Conservation (phyloP, 177 flowering plant species). For the Tripterygium wilfordii region DNA sequence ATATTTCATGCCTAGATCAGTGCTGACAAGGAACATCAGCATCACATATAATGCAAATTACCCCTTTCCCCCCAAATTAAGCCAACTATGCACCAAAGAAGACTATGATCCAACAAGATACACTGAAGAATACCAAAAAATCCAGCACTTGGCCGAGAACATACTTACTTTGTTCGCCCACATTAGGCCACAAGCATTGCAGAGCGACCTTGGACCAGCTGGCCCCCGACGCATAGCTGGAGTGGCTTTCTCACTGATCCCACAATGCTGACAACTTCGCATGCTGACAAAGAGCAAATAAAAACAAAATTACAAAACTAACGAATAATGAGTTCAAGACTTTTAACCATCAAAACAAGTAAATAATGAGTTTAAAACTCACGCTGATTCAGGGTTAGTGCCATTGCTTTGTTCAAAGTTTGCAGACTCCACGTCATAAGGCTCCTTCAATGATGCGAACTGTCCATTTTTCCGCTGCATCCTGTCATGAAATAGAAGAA, state of each 20-base stretch:
- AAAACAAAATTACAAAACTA: not conserved
- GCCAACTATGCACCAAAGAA: no score
- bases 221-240: slow-evolving; percentile 70
- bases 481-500: slow-evolving; percentile 17
- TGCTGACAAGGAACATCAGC: no score
- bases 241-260: slow-evolving; percentile 42
- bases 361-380: slow-evolving; percentile 17
- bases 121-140: no score
- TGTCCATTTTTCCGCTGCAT: slow-evolving; percentile 58
- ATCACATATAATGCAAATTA: no score
- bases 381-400: slow-evolving; percentile 32
- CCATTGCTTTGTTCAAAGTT: slow-evolving; percentile 28
- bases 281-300: slow-evolving; percentile 10
- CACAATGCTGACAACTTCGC: slow-evolving; percentile 40
- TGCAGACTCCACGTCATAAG: slow-evolving; percentile 9
- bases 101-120: no score
- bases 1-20: no score
- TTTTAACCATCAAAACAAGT: not conserved
- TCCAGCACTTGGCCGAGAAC: no score
- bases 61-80: no score
- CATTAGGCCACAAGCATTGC: slow-evolving; percentile 64
- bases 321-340: not conserved
- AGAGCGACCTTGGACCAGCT: slow-evolving; percentile 54
- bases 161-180: slow-evolving; percentile 52
- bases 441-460: slow-evolving; percentile 36